Evolutionary conservation across 345 rosid species (phyloP).

Genomic region (Linum lewisii): DNA sequence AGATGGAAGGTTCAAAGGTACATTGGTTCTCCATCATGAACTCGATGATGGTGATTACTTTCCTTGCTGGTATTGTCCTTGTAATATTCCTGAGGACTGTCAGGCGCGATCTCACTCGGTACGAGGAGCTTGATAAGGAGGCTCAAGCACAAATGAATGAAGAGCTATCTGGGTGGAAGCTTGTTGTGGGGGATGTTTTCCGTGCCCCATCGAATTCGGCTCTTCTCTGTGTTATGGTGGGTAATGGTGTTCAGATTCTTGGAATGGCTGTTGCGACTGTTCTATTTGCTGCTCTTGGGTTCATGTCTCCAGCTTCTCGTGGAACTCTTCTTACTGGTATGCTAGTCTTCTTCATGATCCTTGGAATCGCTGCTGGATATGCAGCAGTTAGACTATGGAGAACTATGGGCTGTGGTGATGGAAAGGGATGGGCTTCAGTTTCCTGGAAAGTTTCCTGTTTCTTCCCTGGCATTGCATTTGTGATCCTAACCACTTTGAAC

Average conservation of each 20-base stretch:
- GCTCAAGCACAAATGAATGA: too few species aligned
- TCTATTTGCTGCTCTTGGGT: constrained; percentile 66
- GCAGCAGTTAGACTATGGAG: constrained; percentile 67
- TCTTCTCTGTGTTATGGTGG: constrained; percentile 59
- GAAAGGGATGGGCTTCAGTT: constrained; percentile 56
- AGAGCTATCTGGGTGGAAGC: too few species aligned
- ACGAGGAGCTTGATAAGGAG: constrained; percentile 88
- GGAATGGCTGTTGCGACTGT: constrained; percentile 70
- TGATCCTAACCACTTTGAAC: constrained; percentile 45
- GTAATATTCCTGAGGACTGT: constrained; percentile 86
- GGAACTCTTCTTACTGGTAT: constrained; percentile 64
- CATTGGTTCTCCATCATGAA: constrained; percentile 86
- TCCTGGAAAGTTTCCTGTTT: constrained; percentile 68
- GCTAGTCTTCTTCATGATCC: constrained; percentile 63
- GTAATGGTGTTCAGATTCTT: constrained; percentile 67
- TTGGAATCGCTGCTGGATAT: constrained; percentile 67
- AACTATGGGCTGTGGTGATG: constrained; percentile 45
- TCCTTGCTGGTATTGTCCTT: constrained; percentile 82
- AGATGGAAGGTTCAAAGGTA: constrained; percentile 81
- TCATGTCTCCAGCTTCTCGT: constrained; percentile 77
- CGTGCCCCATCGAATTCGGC: constrained; percentile 48
- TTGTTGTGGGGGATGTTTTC: constrained; percentile 70
- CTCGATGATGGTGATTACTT: constrained; percentile 77
- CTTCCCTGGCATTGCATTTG: constrained; percentile 67
- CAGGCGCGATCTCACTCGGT: constrained; percentile 73